Base-by-base conservation (phyloP, 495 filamentous ascomycete genomes). In the Entonaema liquescens region DNA sequence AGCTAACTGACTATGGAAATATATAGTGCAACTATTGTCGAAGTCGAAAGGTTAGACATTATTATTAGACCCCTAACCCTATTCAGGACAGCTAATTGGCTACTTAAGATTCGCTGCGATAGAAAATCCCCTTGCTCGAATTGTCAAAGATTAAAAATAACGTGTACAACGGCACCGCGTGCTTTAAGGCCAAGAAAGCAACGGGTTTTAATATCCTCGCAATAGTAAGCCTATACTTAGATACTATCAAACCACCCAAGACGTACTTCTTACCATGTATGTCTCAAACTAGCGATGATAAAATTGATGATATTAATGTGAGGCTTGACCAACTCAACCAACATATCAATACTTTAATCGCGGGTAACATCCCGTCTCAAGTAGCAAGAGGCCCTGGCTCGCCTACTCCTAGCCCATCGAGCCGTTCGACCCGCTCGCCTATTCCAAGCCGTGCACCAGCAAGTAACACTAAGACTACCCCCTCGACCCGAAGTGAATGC, bases 21-120 rank as follows among this genome's bases (percentile, higher is more conserved):
- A 33, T 33, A 1, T 33, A 33, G 31, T 33, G 31, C 31, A 33
- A 33, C 31, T 33, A 33, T 33, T 33, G 31, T 33, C 31, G 31
- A 33, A 33, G 31, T 6, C 31, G 31, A 33, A 33, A 33, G 31
- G 31, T 33, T 33, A 33, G 31, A 33, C 11, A 2, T 33, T 33
- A 2, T 33, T 33, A 33, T 33, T 5, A 33, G 31, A 9, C 31
- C 5, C 5, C 6, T 33, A 2, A 9, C 11, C 11, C 1, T 33
- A 7, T 33, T 33, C 31, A 33, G 11, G 6, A 33, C 6, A 33
- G 11, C 31, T 42, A 53, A 28, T 25, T 53, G 49, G 26, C 7
- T 9, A 53, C 28, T 2, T 28, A 26, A 53, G 49, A 53, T 53
- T 53, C 49, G 49, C 12, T 53, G 49, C 13, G 49, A 53, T 53